Conservation (phyloP, 2,329 filamentous ascomycete genomes). For the Colletotrichum navitas region DNA sequence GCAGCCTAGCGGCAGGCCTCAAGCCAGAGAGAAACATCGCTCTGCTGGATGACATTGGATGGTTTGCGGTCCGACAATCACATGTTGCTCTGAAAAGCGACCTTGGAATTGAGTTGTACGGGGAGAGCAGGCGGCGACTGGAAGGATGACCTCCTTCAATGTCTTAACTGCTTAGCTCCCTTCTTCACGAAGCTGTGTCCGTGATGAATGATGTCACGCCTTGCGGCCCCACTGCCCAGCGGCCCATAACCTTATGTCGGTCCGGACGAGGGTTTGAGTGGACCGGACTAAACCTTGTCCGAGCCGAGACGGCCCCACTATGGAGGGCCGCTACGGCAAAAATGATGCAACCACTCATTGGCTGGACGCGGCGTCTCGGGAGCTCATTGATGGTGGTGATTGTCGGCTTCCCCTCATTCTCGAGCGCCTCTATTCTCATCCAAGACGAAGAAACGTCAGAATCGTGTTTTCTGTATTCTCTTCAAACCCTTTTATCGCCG, state of each 20-base stretch:
- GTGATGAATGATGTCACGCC: constrained; percentile 37
- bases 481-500: background rate
- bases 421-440: constrained; percentile 1
- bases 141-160: background rate
- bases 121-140: background rate
- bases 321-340: constrained; percentile 24
- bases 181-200: constrained; percentile 20
- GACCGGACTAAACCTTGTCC: constrained; percentile 32
- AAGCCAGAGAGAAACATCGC: constrained; percentile 25
- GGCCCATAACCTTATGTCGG: constrained; percentile 10
- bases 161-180: constrained; percentile 16
- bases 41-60: constrained; percentile 35
- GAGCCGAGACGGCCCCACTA: constrained; percentile 25
- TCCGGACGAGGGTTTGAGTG: background rate
- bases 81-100: constrained; percentile 23
- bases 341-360: constrained; percentile 41
- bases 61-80: constrained; percentile 1
- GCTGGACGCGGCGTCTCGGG: constrained; percentile 30
- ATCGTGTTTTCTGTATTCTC: too few relatives aligned
- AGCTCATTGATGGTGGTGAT: constrained; percentile 36
- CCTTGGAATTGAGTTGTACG: background rate
- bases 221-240: constrained; percentile 24
- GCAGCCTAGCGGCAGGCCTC: constrained; percentile 18
- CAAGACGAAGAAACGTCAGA: background rate
- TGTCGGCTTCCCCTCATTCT: constrained; percentile 39